Base-by-base conservation (phyloP, 805 yeast genomes). In the Saccharomycopsis selenospora region DNA sequence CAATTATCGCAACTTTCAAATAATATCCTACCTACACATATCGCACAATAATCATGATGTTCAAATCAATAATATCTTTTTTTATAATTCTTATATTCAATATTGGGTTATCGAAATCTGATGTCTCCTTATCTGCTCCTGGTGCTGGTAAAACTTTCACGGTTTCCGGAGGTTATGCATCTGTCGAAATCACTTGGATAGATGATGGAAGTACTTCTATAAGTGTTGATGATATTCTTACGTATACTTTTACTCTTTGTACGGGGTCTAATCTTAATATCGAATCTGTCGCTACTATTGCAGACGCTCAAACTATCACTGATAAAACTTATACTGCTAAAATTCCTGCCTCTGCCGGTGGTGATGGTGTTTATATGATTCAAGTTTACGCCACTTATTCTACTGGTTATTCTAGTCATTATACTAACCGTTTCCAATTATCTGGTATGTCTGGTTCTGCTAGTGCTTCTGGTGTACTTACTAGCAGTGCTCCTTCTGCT, bases 381-480 rank as follows among this genome's bases (percentile, higher is more conserved):
- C 97, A 91, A 67, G 62, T 89, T 27, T 75, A 72, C 53, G 76
- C 87, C 1, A 49, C 62, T 2, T 52, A 62, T 6, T 56, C 59
- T 24, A 68, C 66, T 4, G 77, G 76, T 28, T 69, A 66, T 57
- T 73, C 87, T 1, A 77, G 78, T 55, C 84, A 81, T 60, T 87
- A 87, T 64, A 62, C 89, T 3, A 71, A 74, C 33, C 69, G 95
- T 58, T 83, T 90, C 67, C 52, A 62, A 24, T 67, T 91, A 52
- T 62, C 70, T 0, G 88, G 82, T 8, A 85, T 91, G 95, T 66
- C 79, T 0, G 96, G 96, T 40, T 46, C 80, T 0, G 55, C 65
- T 13, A 59, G 67, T n/a, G 61, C 74, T n/a, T 71, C 78, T 13
- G 82, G 80, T 36, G 52, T 70, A 4, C 72, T 73, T 18, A 57